Evolutionary conservation across 1,284 basidiomycete genomes (phyloP).

Genomic region (Ustilago curta): DNA sequence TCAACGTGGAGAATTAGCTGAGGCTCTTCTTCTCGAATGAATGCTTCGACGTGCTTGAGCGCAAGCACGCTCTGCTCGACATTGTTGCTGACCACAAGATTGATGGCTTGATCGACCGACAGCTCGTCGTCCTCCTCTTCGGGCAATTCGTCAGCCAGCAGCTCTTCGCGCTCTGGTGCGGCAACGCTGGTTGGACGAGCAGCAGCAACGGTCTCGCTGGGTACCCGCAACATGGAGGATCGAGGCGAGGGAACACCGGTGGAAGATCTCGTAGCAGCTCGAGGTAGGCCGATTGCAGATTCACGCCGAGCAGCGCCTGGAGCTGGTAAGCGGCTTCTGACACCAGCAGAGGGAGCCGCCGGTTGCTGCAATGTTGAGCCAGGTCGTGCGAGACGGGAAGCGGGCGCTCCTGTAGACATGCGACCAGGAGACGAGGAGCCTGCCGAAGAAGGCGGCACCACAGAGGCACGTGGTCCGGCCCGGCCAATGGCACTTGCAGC

Average conservation of each 20-base stretch:
- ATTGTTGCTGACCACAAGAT: slow-evolving; percentile 81
- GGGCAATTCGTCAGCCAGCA: slow-evolving; percentile 40
- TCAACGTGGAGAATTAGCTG: slow-evolving; percentile 70
- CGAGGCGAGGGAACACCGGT: slow-evolving; percentile 26
- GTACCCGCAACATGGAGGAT: slow-evolving; percentile 25
- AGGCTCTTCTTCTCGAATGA: slow-evolving; percentile 52
- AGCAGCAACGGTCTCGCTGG: slow-evolving; percentile 3
- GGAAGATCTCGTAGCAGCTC: slow-evolving; percentile 16
- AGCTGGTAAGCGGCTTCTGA: slow-evolving; percentile 37
- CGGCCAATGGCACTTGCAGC: slow-evolving; percentile 11
- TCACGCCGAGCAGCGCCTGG: slow-evolving; percentile 44
- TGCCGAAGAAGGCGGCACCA: slow-evolving; percentile 22
- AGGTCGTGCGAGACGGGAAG: slow-evolving; percentile 45
- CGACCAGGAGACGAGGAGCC: slow-evolving; percentile 34
- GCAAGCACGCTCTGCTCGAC: slow-evolving; percentile 88
- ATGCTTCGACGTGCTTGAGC: slow-evolving; percentile 77
- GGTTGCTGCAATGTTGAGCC: slow-evolving; percentile 22
- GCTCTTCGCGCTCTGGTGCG: slow-evolving; percentile 20
- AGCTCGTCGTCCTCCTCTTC: slow-evolving; percentile 52
- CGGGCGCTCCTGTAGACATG: slow-evolving; percentile 26
- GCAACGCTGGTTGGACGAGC: slow-evolving; percentile 14
- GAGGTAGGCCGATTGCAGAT: slow-evolving; percentile 44
- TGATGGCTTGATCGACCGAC: slow-evolving; percentile 58
- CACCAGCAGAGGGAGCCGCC: slow-evolving; percentile 30
- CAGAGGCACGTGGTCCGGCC: slow-evolving; percentile 32